Conservation (phyloP, 2,329 filamentous ascomycete genomes). For the Fusarium subglutinans region DNA sequence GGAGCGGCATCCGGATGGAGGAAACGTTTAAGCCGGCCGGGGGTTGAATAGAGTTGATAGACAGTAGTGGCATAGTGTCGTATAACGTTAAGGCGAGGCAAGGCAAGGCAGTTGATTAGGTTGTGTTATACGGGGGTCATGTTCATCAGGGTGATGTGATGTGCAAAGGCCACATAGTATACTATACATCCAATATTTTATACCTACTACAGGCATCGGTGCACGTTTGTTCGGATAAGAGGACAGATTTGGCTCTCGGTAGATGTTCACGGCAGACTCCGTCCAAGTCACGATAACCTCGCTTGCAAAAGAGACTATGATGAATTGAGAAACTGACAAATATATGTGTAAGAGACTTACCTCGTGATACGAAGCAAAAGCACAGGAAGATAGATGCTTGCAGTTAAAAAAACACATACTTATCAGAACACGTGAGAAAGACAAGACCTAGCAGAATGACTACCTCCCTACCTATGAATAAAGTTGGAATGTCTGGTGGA, state of each 20-base stretch:
- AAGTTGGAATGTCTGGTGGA: background rate
- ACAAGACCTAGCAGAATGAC: background rate
- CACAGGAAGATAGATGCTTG: background rate
- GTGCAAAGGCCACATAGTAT: background rate
- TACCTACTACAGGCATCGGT: background rate
- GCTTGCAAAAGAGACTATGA: background rate
- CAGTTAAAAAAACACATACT: background rate
- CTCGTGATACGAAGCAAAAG: background rate
- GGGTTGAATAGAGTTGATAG: slow-evolving; percentile 7
- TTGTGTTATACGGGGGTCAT: background rate
- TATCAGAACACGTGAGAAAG: background rate
- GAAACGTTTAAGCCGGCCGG: slow-evolving; percentile 9
- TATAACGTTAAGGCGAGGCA: background rate
- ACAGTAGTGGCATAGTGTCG: background rate
- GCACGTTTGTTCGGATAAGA: slow-evolving; percentile 2
- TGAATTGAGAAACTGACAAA: background rate
- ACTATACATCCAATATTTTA: background rate
- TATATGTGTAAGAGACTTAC: background rate
- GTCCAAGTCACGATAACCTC: slow-evolving; percentile 7
- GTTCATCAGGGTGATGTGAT: background rate
- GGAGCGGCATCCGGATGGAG: slow-evolving; percentile 26
- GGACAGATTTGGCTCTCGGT: slow-evolving; percentile 6
- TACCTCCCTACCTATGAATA: background rate
- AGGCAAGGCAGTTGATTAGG: background rate
- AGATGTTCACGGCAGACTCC: slow-evolving; percentile 13